Evolutionary conservation across 176 grass and related monocot species (phyloP), one percentile per base, ranked within the genome.

Genomic region (Cenchrus fungigraminus): DNA sequence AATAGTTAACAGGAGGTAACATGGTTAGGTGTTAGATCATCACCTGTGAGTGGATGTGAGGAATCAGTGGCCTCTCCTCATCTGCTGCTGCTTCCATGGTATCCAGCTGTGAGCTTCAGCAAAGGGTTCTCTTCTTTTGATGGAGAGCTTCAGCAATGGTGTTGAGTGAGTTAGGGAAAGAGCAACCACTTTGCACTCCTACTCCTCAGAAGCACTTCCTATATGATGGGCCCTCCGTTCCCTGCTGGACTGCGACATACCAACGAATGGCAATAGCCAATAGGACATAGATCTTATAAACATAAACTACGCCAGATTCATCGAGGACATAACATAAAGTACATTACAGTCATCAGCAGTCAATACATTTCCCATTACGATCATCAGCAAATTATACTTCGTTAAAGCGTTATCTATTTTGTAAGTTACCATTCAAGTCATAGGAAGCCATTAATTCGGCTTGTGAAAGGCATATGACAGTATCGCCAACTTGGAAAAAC

Each of bases 31-130:
- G 5, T 5, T 34, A 9, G 16, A 52, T 8, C 19, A 71, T 57
- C 13, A 82, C 80, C 67, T 60, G 40, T 47, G 34, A 42, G 19
- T 12, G 53, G 37, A 47, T n/a, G 2, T 31, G 20, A 9, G 11
- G 40, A 47, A 82, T 82, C 4, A 82, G 67, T 47, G 80, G 66
- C 53, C 40, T 82, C 67, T 82, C 80, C 53, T 72, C 80, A 71
- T 82, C 80, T 72, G 40, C 54, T 60, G n/a, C 20, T 19, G n/a
- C 12, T 3, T 68, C 65, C 79, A 71, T 82, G 13, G 51, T n/a
- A 9, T 12, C 54, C 37, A 40, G 37, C n/a, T 58, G 11, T 80
- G 43, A 5, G 29, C 43, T 51, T 65, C n/a, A 79, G 37, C 37
- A 40, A 40, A 40, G 37, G 37, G 37, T 40, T 40, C 37, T 40